Percentiles rank a stretch among this genome's conserved stretches.
phyloP scores from a whole-genome alignment of 306 rosid species.

The Spatholobus suberectus region DNA sequence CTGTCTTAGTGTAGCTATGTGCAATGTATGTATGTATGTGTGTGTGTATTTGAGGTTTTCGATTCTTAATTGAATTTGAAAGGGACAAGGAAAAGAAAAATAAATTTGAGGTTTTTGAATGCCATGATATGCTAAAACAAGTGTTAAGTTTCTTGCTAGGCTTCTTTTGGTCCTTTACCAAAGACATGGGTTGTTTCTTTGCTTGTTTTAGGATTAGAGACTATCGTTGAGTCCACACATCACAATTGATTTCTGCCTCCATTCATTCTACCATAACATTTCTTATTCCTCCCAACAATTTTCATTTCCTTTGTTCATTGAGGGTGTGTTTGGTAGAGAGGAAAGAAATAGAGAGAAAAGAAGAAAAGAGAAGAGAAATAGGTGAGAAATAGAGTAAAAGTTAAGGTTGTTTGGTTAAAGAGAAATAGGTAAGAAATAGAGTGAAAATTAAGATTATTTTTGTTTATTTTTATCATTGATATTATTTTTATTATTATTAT shows the following conservation, averaged over 20 bases:
- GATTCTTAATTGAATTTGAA: background rate
- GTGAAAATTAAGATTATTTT: too few relatives aligned
- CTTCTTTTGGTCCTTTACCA: constrained; percentile 64
- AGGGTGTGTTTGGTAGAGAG: too few relatives aligned
- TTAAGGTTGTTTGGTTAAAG: too few relatives aligned
- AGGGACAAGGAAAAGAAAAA: too few relatives aligned
- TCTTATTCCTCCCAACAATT: background rate
- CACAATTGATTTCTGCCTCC: constrained; percentile 48
- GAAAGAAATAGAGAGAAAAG: too few relatives aligned
- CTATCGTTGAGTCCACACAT: constrained; percentile 43
- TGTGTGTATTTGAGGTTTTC: too few relatives aligned
- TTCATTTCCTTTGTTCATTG: too few relatives aligned
- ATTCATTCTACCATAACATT: constrained; percentile 45
- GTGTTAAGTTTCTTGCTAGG: constrained; percentile 59
- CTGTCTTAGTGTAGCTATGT: too few relatives aligned
- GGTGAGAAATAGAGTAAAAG: too few relatives aligned
- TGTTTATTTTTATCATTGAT: background rate
- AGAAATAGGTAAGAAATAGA: too few relatives aligned
- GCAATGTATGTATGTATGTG: too few relatives aligned
- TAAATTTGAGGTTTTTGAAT: background rate
- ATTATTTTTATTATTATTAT: background rate
- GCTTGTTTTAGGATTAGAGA: constrained; percentile 74
- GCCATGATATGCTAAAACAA: constrained; percentile 71
- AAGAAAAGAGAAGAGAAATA: too few relatives aligned
- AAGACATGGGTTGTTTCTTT: constrained; percentile 87